Base-by-base conservation (phyloP, 495 filamentous ascomycete genomes). In the Daldinia decipiens region DNA sequence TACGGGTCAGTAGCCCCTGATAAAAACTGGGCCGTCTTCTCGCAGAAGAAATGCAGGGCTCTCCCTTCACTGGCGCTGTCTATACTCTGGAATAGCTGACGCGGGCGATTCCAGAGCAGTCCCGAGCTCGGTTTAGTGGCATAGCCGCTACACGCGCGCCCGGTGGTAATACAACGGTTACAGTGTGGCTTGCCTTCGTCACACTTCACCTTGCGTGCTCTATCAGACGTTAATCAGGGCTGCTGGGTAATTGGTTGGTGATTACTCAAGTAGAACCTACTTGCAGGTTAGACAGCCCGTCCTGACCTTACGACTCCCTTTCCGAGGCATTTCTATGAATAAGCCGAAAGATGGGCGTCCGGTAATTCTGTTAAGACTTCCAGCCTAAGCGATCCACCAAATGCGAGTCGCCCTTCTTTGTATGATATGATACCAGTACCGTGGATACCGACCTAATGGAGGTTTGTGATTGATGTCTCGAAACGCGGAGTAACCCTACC, bases 1-100 rank as follows among this genome's bases (percentile, higher is more conserved):
- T 80, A 77, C 29, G 77, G 73, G 62, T 84, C 85, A 6, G 83
- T 65, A 12, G 69, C 81, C 13, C 81, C 83, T 26, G 79, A 78
- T 1, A 85, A 74, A 50, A 73, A 72, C 34, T 17, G 76, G 74
- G 13, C 80, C 76, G 70, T 79, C 70, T 74, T 65, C 65, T 72
- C 67, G 70, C 78, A 70, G 79, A 85, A 79, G 81, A 82, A 77
- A 62, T 83, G 71, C 70, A 87, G 61, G 75, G 78, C 70, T 7
- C 78, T 74, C 19, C 68, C 60, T 40, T 81, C 79, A 47, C 67
- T 65, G 27, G 62, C 73, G 51, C 59, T 76, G 34, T 73, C 68
- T 3, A 67, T 64, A 38, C 60, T 60, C 59, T 38, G 67, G 58
- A 73, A 65, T 68, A 70, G 50, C 70, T 67, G 70, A 72, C 63